phyloP scores from a whole-genome alignment of 495 filamentous ascomycete species.

The Aspergillus asperescens region DNA sequence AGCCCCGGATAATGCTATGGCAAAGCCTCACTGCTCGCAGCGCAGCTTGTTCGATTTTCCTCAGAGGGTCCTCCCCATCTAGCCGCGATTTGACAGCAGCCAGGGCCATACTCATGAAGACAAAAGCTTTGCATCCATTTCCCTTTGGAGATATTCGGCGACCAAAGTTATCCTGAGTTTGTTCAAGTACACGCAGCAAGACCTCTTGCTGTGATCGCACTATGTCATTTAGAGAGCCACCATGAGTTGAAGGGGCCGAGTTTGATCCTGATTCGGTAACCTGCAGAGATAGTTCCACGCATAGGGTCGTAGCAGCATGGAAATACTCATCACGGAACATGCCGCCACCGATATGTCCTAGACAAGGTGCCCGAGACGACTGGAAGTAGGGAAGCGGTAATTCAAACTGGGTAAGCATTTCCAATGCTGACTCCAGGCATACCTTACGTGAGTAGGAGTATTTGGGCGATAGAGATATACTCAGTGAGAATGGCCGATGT shows the following conservation, averaged over 20 bases:
- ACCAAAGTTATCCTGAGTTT: conserved; percentile 29
- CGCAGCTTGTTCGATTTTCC: conserved; percentile 25
- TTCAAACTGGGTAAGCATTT: conserved; percentile 44
- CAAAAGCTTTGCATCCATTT: conserved; percentile 33
- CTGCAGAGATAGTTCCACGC: conserved; percentile 35
- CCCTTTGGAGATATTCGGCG: conserved; percentile 26
- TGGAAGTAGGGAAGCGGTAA: conserved; percentile 13
- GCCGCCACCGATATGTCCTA: conserved; percentile 32
- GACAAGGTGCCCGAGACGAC: conserved; percentile 20
- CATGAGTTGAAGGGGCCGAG: conserved; percentile 2
- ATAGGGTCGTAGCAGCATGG: conserved; percentile 35
- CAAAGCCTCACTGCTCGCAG: conserved; percentile 23
- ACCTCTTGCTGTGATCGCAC: conserved; percentile 35
- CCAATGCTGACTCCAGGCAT: conserved; percentile 46
- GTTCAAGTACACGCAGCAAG: conserved; percentile 34
- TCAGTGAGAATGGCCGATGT: conserved; percentile 48
- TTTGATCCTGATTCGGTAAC: conserved; percentile 20
- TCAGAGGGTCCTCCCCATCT: conserved; percentile 32
- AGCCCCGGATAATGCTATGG: conserved; percentile 24
- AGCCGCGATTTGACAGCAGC: conserved; percentile 34
- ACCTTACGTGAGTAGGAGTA: conserved; percentile 55
- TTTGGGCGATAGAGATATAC: conserved; percentile 43
- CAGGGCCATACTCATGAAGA: conserved; percentile 31
- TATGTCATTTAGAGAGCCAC: conserved; percentile 30
- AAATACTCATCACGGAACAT: conserved; percentile 40